Conservation (phyloP, 176 grass and related monocot species). For the Hordeum marinum region DNA sequence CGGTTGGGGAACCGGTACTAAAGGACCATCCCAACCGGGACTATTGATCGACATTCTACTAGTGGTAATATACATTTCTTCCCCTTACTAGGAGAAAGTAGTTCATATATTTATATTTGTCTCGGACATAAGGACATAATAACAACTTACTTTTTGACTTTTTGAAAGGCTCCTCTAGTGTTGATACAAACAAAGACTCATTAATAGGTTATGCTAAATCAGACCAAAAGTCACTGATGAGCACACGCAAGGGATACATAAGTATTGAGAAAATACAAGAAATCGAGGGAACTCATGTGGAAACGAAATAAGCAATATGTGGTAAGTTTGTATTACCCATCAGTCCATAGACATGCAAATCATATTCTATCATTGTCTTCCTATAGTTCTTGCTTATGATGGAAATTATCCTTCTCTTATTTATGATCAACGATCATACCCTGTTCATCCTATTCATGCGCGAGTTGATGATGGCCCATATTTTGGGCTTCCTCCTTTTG, state of each 20-base stretch:
- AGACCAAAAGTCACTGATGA: background rate
- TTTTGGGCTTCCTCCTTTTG: background rate
- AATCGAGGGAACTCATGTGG: background rate
- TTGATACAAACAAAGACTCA: conserved; percentile 23
- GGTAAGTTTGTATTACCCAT: background rate
- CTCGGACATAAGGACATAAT: no score
- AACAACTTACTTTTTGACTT: background rate
- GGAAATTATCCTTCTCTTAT: background rate
- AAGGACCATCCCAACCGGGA: no score
- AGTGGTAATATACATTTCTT: no score
- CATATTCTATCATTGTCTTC: background rate
- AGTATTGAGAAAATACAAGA: background rate
- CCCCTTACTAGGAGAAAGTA: no score
- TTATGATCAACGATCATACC: background rate
- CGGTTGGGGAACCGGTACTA: no score
- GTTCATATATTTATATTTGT: no score
- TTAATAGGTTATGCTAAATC: conserved; percentile 36
- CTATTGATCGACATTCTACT: no score
- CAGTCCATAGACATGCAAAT: background rate
- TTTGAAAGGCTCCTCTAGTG: conserved; percentile 34
- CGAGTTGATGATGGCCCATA: background rate
- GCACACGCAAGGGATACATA: background rate
- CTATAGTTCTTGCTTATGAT: background rate
- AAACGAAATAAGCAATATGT: background rate
- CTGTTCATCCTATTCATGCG: background rate